Conservation (phyloP, 2,329 filamentous ascomycete genomes). For the Xylariaceae sp. region DNA sequence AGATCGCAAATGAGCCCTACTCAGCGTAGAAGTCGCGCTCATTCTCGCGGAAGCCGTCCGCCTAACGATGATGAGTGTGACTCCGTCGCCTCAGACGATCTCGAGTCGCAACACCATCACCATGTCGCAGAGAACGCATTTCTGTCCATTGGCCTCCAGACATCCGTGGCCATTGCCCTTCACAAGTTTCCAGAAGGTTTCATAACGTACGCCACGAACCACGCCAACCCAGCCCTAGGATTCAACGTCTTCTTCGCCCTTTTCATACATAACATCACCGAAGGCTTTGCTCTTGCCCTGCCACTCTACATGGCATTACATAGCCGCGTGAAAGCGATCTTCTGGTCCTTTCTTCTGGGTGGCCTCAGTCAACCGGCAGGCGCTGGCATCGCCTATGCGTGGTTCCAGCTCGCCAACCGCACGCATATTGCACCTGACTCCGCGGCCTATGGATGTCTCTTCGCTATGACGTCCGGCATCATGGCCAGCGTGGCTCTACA, state of each 20-base stretch:
- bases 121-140: constrained; percentile 94
- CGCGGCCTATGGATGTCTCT: constrained; percentile 73
- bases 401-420: constrained; percentile 67
- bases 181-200: constrained; percentile 89
- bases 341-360: constrained; percentile 77
- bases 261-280: constrained; percentile 96
- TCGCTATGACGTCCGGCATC: constrained; percentile 84
- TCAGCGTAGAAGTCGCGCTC: constrained; percentile 25
- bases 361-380: constrained; percentile 84
- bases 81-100: constrained; percentile 35
- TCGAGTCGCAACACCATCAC: constrained; percentile 69
- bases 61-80: constrained; percentile 21
- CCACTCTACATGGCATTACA: constrained; percentile 87
- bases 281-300: constrained; percentile 90
- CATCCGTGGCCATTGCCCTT: constrained; percentile 86
- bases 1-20: constrained; percentile 24
- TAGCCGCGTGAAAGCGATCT: constrained; percentile 73
- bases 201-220: constrained; percentile 95
- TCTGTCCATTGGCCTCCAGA: constrained; percentile 90
- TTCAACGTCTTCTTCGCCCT: constrained; percentile 91
- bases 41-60: constrained; percentile 30
- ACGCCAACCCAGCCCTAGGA: constrained; percentile 83
- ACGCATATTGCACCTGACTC: constrained; percentile 46
- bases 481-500: constrained; percentile 93
- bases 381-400: constrained; percentile 75